Percentiles rank a stretch among this genome's conserved stretches.
Conservation (phyloP, 331 rosid genomes). For the Rhamnella rubrinervis region DNA sequence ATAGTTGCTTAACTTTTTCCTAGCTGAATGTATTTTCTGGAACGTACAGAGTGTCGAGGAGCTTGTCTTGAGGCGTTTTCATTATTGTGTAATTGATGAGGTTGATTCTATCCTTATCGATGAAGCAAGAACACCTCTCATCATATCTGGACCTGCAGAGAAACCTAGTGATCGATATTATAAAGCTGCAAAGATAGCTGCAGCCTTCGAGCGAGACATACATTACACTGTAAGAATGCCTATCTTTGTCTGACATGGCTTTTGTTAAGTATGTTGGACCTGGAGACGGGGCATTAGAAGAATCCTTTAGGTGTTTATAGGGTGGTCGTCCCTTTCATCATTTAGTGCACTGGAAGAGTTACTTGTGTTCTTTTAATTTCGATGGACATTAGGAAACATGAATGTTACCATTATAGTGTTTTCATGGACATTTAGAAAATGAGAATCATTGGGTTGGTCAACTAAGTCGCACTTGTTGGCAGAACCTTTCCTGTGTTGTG, state of each 20-base stretch:
- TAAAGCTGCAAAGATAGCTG: constrained; percentile 93
- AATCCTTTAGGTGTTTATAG: neutral
- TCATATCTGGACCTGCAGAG: constrained; percentile 98
- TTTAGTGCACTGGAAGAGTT: neutral
- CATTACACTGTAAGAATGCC: constrained; percentile 82
- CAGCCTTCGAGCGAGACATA: constrained; percentile 81
- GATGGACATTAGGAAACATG: neutral
- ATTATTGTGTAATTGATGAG: constrained; percentile 92
- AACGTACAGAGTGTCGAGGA: constrained; percentile 84
- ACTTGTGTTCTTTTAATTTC: neutral
- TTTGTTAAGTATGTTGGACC: neutral
- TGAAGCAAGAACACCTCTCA: constrained; percentile 98
- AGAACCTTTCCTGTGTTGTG: no score
- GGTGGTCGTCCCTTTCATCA: neutral
- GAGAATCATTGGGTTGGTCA: no score
- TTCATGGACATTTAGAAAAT: no score
- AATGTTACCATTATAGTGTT: no score
- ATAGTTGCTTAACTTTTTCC: neutral
- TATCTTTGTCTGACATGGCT: neutral
- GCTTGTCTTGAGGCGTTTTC: constrained; percentile 87
- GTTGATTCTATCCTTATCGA: constrained; percentile 98
- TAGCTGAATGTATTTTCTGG: constrained; percentile 37
- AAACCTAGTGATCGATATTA: constrained; percentile 85
- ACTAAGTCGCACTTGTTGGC: no score
- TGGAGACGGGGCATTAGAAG: neutral